phyloP scores from a whole-genome alignment of 2,329 filamentous ascomycete species.

The Fusarium longipes region DNA sequence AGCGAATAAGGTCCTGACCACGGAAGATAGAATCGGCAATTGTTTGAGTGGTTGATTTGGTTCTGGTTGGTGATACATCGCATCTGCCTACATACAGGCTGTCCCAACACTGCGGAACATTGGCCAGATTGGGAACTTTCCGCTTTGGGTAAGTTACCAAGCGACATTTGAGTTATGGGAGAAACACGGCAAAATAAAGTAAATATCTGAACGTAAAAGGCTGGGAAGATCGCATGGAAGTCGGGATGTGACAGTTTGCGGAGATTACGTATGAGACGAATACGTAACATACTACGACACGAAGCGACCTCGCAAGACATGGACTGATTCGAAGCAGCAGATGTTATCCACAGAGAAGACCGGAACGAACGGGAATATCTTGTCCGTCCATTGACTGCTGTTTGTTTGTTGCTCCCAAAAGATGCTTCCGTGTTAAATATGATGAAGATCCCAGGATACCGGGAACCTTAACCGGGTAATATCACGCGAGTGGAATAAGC shows the following conservation, averaged over 20 bases:
- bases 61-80: slow-evolving; percentile 1
- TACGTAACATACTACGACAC: slow-evolving; percentile 18
- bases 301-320: not conserved
- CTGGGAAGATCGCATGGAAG: slow-evolving; percentile 18
- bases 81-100: not conserved
- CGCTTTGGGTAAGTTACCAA: slow-evolving; percentile 6
- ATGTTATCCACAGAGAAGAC: slow-evolving; percentile 23
- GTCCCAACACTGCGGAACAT: slow-evolving; percentile 7
- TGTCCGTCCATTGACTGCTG: slow-evolving; percentile 24
- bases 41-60: not conserved
- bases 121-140: slow-evolving; percentile 14
- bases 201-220: not conserved
- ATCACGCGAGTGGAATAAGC: slow-evolving; percentile 15
- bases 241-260: slow-evolving; percentile 17
- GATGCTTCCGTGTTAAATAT: slow-evolving; percentile 10
- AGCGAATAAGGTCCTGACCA: slow-evolving; percentile 2
- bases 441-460: slow-evolving; percentile 15
- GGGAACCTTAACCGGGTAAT: not conserved
- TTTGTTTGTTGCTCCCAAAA: slow-evolving; percentile 4
- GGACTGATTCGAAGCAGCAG: slow-evolving; percentile 17
- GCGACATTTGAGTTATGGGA: slow-evolving; percentile 4
- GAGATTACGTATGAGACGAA: slow-evolving; percentile 30
- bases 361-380: slow-evolving; percentile 20
- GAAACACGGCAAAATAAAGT: slow-evolving; percentile 7
- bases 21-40: not conserved